Evolutionary conservation across 2,329 filamentous ascomycete species (phyloP).

Genomic region (Aplosporella prunicola): DNA sequence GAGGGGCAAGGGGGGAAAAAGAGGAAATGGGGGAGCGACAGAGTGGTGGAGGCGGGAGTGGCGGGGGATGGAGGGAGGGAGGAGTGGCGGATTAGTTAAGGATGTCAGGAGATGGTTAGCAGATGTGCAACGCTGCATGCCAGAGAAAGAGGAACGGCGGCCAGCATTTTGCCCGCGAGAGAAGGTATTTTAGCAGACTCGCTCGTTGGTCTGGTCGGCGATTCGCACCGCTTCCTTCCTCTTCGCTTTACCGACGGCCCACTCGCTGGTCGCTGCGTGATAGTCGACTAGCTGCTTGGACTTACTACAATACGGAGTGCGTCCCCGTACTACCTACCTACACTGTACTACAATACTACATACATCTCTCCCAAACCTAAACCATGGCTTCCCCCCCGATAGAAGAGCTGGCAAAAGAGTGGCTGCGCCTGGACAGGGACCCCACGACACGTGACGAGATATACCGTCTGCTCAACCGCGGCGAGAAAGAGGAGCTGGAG

Average conservation of each 20-base stretch:
- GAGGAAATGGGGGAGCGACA: constrained; percentile 19
- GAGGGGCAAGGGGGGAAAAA: constrained; percentile 10
- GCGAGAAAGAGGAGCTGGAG: constrained; percentile 41
- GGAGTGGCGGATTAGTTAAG: not conserved
- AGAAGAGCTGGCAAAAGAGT: constrained; percentile 41
- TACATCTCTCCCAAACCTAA: not conserved
- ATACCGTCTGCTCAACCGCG: constrained; percentile 38
- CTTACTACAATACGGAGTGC: too few species aligned
- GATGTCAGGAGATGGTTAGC: constrained; percentile 7
- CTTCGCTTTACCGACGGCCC: too few species aligned
- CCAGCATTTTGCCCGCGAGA: too few species aligned
- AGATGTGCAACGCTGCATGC: not conserved
- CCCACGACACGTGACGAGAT: constrained; percentile 46
- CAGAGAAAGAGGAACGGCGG: too few species aligned
- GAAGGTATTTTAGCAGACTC: too few species aligned
- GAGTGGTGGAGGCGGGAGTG: constrained; percentile 9
- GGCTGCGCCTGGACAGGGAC: constrained; percentile 51
- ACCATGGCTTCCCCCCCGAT: constrained; percentile 24
- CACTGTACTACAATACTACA: not conserved
- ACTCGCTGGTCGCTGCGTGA: too few species aligned
- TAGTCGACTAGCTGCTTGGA: too few species aligned
- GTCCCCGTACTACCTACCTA: too few species aligned
- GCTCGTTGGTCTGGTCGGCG: too few species aligned
- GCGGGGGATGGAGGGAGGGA: not conserved
- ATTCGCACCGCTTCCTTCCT: too few species aligned